Evolutionary conservation across 2,329 filamentous ascomycete genomes (phyloP).

Genomic region (Microcyclosporella mali): DNA sequence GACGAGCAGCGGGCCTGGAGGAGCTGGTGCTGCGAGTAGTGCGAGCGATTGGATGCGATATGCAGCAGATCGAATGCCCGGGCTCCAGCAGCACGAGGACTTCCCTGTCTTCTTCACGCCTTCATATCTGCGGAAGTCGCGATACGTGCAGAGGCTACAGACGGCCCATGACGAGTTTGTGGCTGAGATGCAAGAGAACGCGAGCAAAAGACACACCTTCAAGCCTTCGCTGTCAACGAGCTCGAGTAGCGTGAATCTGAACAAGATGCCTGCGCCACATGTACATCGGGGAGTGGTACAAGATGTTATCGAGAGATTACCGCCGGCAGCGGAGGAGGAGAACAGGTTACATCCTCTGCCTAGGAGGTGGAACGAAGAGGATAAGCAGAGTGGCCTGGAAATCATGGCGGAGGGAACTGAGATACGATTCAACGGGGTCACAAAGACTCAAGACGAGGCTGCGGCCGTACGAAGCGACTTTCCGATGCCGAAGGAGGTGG

Average conservation of each 20-base stretch:
- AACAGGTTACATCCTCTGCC: constrained; percentile 66
- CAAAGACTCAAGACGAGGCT: constrained; percentile 64
- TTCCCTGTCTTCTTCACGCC: constrained; percentile 63
- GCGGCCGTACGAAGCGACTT: constrained; percentile 76
- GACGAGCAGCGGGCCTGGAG: constrained; percentile 9
- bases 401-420: constrained; percentile 67
- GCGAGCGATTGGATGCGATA: constrained; percentile 16
- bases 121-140: constrained; percentile 72
- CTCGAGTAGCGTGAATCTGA: constrained; percentile 52
- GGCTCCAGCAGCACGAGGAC: constrained; percentile 20
- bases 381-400: constrained; percentile 69
- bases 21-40: constrained; percentile 5
- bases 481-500: constrained; percentile 80
- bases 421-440: constrained; percentile 54
- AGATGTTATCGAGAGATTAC: constrained; percentile 72
- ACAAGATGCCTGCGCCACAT: constrained; percentile 53
- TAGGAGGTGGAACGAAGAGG: constrained; percentile 71
- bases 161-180: constrained; percentile 49
- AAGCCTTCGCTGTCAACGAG: constrained; percentile 46
- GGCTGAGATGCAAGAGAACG: constrained; percentile 23
- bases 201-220: constrained; percentile 7
- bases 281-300: constrained; percentile 70
- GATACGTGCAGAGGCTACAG: constrained; percentile 70
- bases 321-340: constrained; percentile 47
- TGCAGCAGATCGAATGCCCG: constrained; percentile 10